A percentile compares a stretch with the other conserved stretches of the same genome.
Evolutionary conservation across 169 alveolate genomes (phyloP).

Genomic region (Eimeria acervulina): DNA sequence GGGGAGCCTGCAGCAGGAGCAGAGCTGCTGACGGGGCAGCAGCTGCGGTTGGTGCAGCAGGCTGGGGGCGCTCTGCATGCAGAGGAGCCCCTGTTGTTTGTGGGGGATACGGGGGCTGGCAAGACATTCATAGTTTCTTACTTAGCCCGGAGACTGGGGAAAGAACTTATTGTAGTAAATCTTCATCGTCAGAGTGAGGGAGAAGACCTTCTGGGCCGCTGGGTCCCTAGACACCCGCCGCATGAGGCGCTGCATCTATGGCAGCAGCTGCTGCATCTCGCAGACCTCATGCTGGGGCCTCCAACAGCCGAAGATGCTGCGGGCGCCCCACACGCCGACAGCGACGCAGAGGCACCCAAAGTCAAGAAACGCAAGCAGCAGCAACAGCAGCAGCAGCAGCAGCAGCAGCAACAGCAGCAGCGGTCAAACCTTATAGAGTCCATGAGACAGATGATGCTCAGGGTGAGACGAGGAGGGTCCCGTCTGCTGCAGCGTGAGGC

Average conservation of each 20-base stretch:
- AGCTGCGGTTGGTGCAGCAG: conserved; percentile 91
- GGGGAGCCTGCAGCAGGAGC: conserved; percentile 1
- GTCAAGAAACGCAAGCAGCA: conserved; percentile 5
- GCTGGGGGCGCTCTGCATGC: conserved; percentile 89
- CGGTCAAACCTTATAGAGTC: conserved; percentile 1
- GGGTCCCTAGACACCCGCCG: conserved; percentile 84
- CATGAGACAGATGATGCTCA: background rate
- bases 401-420: background rate
- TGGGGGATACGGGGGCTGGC: conserved; percentile 99
- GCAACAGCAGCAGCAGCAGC: background rate
- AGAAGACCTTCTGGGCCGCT: conserved; percentile 95
- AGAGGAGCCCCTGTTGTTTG: conserved; percentile 97
- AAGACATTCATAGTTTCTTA: conserved; percentile 97
- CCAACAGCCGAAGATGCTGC: background rate
- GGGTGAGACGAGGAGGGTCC: background rate
- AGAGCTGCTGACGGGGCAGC: conserved; percentile 87
- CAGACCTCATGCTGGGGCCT: background rate
- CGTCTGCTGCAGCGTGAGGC: conserved; percentile 38
- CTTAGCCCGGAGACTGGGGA: conserved; percentile 93
- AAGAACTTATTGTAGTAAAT: conserved; percentile 95
- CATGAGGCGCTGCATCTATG: conserved; percentile 28
- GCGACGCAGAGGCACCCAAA: conserved; percentile 41
- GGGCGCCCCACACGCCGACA: background rate
- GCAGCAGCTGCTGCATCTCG: conserved; percentile 30
- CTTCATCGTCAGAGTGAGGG: conserved; percentile 96